Conservation (phyloP, 768 basidiomycete genomes). For the Russula dissimulans region DNA sequence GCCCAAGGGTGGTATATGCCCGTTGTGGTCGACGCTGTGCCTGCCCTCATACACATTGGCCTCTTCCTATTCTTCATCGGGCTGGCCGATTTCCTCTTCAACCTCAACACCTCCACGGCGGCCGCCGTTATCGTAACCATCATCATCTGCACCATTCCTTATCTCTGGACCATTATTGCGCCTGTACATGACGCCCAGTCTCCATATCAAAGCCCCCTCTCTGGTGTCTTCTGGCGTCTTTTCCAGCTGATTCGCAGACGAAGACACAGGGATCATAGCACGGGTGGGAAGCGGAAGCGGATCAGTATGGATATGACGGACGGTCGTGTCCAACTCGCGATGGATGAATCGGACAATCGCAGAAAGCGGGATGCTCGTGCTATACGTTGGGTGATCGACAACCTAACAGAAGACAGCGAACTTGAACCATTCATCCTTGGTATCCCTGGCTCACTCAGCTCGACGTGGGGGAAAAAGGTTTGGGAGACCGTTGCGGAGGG, state of each 20-base stretch:
- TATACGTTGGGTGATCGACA: constrained; percentile 3
- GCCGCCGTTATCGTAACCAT: neutral
- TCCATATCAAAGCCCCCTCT: constrained; percentile 13
- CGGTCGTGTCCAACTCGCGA: constrained; percentile 8
- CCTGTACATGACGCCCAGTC: constrained; percentile 9
- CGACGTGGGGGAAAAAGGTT: constrained; percentile 1
- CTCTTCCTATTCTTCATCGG: constrained; percentile 43
- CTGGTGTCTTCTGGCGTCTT: constrained; percentile 8
- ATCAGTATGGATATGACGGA: constrained; percentile 2
- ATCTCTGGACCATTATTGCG: constrained; percentile 13
- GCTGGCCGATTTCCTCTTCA: constrained; percentile 36
- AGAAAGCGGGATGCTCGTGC: neutral
- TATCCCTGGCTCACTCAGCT: neutral
- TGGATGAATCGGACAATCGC: neutral
- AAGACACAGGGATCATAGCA: constrained; percentile 3
- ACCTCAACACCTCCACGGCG: constrained; percentile 19
- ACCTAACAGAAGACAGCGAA: constrained; percentile 7
- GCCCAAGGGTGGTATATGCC: constrained; percentile 34
- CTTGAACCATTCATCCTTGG: neutral
- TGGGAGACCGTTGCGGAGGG: neutral
- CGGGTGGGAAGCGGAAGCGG: neutral
- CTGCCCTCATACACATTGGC: constrained; percentile 40
- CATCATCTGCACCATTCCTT: constrained; percentile 5
- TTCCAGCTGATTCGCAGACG: neutral
- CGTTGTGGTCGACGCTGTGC: constrained; percentile 35